Evolutionary conservation across 257 asterid species (phyloP).

Genomic region (Asclepias syriaca): DNA sequence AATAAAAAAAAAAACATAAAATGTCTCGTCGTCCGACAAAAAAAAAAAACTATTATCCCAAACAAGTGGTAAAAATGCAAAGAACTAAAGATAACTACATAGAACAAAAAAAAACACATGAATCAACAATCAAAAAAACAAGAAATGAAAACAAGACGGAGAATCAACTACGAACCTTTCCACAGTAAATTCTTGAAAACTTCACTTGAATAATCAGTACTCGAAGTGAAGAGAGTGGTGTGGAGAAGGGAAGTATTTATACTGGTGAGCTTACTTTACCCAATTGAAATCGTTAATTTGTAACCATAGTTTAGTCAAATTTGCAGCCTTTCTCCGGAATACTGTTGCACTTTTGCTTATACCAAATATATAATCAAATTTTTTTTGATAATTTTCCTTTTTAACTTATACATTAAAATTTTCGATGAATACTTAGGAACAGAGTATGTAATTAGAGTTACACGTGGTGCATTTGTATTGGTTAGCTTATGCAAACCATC

Average conservation of each 20-base stretch:
- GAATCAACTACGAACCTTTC: not conserved
- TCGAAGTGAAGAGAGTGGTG: not conserved
- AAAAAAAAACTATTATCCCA: too few species aligned
- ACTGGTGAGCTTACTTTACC: not conserved
- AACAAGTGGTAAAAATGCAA: not conserved
- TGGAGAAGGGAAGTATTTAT: slow-evolving; percentile 20
- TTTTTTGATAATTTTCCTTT: too few species aligned
- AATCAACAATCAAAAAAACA: not conserved
- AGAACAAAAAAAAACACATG: not conserved
- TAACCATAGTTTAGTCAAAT: slow-evolving; percentile 27
- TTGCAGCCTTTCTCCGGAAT: not conserved
- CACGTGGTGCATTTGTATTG: slow-evolving; percentile 30
- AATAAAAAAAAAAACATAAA: too few species aligned
- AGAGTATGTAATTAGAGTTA: too few species aligned
- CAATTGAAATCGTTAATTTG: slow-evolving; percentile 21
- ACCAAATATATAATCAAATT: not conserved
- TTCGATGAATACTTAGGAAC: too few species aligned
- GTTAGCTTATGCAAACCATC: slow-evolving; percentile 23
- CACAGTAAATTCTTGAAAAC: not conserved
- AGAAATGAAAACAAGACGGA: too few species aligned
- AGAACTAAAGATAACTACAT: not conserved
- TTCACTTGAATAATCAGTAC: not conserved
- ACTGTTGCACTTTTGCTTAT: not conserved
- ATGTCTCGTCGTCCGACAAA: too few species aligned
- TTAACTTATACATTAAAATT: too few species aligned